Conservation (phyloP, 495 filamentous ascomycete species). For the Penicillium coprophilum region DNA sequence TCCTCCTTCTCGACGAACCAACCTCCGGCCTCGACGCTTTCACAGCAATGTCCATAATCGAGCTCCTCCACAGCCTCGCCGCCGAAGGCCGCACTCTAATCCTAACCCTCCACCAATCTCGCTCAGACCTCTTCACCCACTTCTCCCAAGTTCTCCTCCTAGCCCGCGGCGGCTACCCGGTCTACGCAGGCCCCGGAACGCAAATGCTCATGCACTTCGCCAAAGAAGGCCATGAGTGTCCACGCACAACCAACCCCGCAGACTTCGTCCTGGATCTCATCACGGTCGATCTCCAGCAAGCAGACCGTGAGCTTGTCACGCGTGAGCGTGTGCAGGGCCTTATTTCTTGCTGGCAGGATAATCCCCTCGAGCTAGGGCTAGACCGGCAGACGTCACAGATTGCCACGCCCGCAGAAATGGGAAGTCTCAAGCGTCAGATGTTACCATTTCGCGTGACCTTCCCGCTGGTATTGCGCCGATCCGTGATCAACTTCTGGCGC, state of each 20-base stretch:
- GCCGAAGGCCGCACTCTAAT: constrained; percentile 73
- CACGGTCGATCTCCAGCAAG: constrained; percentile 67
- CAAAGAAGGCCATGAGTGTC: constrained; percentile 59
- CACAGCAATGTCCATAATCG: constrained; percentile 71
- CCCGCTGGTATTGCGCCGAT: constrained; percentile 62
- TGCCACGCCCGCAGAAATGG: constrained; percentile 67
- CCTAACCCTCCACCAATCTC: constrained; percentile 72
- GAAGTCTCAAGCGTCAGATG: constrained; percentile 59
- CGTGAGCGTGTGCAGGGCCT: constrained; percentile 58
- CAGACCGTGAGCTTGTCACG: constrained; percentile 55
- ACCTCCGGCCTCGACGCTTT: constrained; percentile 76
- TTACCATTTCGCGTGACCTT: constrained; percentile 61
- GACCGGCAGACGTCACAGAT: constrained; percentile 39
- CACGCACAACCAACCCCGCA: constrained; percentile 66
- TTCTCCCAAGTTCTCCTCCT: constrained; percentile 71
- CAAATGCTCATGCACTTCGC: constrained; percentile 66
- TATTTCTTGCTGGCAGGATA: constrained; percentile 44
- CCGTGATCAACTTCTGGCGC: constrained; percentile 64
- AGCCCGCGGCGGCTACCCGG: constrained; percentile 62
- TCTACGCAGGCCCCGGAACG: constrained; percentile 64
- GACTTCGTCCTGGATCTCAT: constrained; percentile 76
- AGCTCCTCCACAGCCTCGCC: constrained; percentile 64
- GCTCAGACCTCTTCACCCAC: constrained; percentile 66
- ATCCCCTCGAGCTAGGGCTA: constrained; percentile 25
- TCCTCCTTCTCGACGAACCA: constrained; percentile 71